Conservation (phyloP, 495 filamentous ascomycete species). For the Massariosphaeria phaeospora region DNA sequence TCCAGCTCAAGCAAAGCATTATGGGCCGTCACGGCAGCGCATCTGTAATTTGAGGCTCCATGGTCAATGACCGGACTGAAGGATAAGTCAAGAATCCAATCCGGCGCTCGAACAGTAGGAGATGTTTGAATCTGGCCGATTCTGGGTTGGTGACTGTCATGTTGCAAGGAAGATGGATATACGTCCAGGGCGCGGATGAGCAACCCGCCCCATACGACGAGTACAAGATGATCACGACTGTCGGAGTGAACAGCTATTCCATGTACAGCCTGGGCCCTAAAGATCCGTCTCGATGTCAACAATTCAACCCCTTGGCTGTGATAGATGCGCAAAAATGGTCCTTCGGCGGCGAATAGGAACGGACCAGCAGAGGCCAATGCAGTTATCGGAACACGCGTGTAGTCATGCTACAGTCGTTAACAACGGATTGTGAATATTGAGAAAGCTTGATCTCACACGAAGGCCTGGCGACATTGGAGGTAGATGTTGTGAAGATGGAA, state of each 20-base stretch:
- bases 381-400: slow-evolving; percentile 49
- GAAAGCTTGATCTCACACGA: slow-evolving; percentile 12
- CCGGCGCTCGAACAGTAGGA: slow-evolving; percentile 44
- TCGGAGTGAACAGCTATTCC: slow-evolving; percentile 51
- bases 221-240: not conserved
- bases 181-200: slow-evolving; percentile 21
- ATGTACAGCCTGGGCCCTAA: slow-evolving; percentile 61
- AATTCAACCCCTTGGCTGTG: slow-evolving; percentile 41
- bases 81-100: slow-evolving; percentile 82
- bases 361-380: slow-evolving; percentile 49
- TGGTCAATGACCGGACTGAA: slow-evolving; percentile 40
- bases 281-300: slow-evolving; percentile 47
- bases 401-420: slow-evolving; percentile 32
- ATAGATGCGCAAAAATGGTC: slow-evolving; percentile 62
- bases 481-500: slow-evolving; percentile 12
- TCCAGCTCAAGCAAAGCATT: slow-evolving; percentile 57
- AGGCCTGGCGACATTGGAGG: slow-evolving; percentile 27
- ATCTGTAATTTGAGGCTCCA: slow-evolving; percentile 19
- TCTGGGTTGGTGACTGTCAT: not conserved
- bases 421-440: not conserved
- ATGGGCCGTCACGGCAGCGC: slow-evolving; percentile 71
- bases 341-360: slow-evolving; percentile 66
- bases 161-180: slow-evolving; percentile 27
- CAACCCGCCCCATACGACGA: slow-evolving; percentile 39
- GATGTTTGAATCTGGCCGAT: slow-evolving; percentile 9